Percentiles rank a stretch among this genome's conserved stretches.
These are phyloP conservation scores for Coemansia asiatica DNA, from an alignment of 192 early-diverging fungal species.

Conservation along the genomic window DNA sequence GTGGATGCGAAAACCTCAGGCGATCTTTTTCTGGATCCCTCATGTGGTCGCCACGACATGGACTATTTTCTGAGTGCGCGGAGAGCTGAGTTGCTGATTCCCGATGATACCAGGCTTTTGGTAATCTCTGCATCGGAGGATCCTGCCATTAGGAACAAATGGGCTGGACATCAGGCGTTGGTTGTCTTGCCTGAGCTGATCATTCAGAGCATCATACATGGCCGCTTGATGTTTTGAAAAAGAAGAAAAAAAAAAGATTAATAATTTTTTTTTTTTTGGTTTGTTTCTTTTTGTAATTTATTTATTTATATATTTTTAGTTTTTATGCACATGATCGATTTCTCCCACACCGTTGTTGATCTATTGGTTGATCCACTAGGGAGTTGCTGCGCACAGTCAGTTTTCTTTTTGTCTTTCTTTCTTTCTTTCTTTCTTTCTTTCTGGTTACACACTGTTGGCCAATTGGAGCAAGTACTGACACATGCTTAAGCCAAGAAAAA, in stretches of 20 bases:
- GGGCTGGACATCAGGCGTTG: slow-evolving; percentile 12
- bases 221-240: slow-evolving; percentile 15
- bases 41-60: slow-evolving; percentile 14
- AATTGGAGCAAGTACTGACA: too few relatives aligned
- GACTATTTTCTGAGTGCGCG: slow-evolving; percentile 13
- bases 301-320: not conserved
- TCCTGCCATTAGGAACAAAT: not conserved
- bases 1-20: not conserved
- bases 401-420: slow-evolving; percentile 2
- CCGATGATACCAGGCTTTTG: slow-evolving; percentile 7
- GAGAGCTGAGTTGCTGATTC: slow-evolving; percentile 18
- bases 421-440: not conserved
- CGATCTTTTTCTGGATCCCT: slow-evolving; percentile 22
- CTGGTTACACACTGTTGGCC: too few relatives aligned
- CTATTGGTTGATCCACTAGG: too few relatives aligned
- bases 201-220: slow-evolving; percentile 51
- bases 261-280: slow-evolving; percentile 5
- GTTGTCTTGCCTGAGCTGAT: slow-evolving; percentile 35
- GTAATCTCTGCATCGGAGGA: not conserved
- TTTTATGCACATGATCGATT: slow-evolving; percentile 4
- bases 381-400: slow-evolving; percentile 1
- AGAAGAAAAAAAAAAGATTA: not conserved
- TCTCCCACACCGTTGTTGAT: too few relatives aligned
- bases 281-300: not conserved
- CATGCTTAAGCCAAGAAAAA: not conserved